Percentiles rank a stretch among this genome's conserved stretches.
phyloP scores from a whole-genome alignment of 2,329 filamentous ascomycete species.

The Fusarium sp. region DNA sequence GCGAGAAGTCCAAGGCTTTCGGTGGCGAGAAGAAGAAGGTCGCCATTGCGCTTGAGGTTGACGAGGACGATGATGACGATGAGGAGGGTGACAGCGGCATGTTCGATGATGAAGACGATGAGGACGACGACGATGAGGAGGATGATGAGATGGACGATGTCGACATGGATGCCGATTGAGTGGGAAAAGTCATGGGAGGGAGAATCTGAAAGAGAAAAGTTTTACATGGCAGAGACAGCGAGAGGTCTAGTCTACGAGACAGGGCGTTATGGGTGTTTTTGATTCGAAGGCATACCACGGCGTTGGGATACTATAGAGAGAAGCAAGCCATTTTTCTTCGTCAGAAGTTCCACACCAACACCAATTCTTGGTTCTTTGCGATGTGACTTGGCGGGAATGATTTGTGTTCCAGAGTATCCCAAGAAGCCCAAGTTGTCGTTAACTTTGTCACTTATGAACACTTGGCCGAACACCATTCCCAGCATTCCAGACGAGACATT shows the following conservation, averaged over 20 bases:
- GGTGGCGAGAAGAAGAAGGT: constrained; percentile 59
- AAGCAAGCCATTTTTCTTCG: constrained; percentile 38
- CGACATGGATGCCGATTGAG: constrained; percentile 51
- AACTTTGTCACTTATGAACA: constrained; percentile 1
- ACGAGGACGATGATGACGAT: constrained; percentile 54
- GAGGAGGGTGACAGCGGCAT: constrained; percentile 49
- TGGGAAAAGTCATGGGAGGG: neutral
- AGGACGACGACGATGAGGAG: constrained; percentile 53
- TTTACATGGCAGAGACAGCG: constrained; percentile 28
- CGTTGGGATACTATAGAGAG: constrained; percentile 44
- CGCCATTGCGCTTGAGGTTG: constrained; percentile 52
- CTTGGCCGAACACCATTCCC: neutral
- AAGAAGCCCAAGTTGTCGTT: constrained; percentile 9
- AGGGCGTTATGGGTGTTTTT: constrained; percentile 46
- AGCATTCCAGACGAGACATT: constrained; percentile 8
- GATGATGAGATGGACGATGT: constrained; percentile 51
- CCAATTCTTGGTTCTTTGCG: constrained; percentile 20
- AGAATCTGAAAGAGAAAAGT: constrained; percentile 17
- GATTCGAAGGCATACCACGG: constrained; percentile 46
- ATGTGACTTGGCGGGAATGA: constrained; percentile 33
- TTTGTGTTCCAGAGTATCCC: constrained; percentile 24
- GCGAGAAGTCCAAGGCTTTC: constrained; percentile 57
- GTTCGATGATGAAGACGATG: constrained; percentile 54
- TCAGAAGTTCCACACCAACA: constrained; percentile 33
- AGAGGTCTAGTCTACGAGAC: constrained; percentile 33